These are phyloP conservation scores for Leptodontidium sp. DNA, from an alignment of 2,329 filamentous ascomycete genomes.

Conservation along the genomic window DNA sequence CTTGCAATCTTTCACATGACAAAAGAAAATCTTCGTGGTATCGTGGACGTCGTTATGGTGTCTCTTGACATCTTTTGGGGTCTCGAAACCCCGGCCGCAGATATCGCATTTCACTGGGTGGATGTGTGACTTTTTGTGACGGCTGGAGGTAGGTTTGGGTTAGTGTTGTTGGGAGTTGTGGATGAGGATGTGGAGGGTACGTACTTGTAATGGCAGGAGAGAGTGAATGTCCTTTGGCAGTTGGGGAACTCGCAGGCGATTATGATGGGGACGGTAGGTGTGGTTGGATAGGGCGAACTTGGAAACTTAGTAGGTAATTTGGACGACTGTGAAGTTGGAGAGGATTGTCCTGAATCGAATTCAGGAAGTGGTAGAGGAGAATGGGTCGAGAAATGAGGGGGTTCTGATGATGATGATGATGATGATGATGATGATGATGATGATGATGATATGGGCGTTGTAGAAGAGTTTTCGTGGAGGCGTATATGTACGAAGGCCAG, in stretches of 20 bases:
- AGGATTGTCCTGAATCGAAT: too few relatives aligned
- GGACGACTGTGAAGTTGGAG: too few relatives aligned
- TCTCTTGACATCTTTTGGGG: constrained; percentile 15
- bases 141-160: background rate
- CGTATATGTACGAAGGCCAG: background rate
- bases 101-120: constrained; percentile 4
- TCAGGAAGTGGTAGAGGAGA: too few relatives aligned
- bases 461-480: too few relatives aligned
- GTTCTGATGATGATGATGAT: too few relatives aligned
- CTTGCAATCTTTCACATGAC: background rate
- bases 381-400: too few relatives aligned
- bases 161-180: background rate
- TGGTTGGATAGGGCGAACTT: too few relatives aligned
- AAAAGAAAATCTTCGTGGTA: constrained; percentile 20
- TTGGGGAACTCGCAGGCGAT: constrained; percentile 8
- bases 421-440: too few relatives aligned
- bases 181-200: background rate
- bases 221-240: constrained; percentile 16
- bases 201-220: constrained; percentile 11
- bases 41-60: constrained; percentile 21
- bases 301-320: too few relatives aligned
- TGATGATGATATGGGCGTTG: too few relatives aligned
- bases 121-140: constrained; percentile 19
- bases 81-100: constrained; percentile 15
- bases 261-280: background rate